These are phyloP conservation scores for Stenogyne calaminthoides DNA, from an alignment of 305 asterid genomes.

Conservation along the genomic window DNA sequence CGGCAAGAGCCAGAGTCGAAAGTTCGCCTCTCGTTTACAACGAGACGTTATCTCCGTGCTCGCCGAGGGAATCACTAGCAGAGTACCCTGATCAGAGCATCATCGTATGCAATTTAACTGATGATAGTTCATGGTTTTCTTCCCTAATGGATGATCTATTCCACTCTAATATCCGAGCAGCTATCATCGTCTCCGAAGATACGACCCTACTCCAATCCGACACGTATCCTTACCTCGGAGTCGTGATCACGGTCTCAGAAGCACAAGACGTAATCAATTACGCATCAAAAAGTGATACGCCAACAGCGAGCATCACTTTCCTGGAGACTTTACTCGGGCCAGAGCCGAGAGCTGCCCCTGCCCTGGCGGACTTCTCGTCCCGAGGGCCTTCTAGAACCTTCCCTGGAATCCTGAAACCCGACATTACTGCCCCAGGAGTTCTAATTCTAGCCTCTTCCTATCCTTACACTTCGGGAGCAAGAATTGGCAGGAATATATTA, in stretches of 20 bases:
- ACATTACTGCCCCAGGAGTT: constrained; percentile 72
- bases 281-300: constrained; percentile 7
- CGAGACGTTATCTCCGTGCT: constrained; percentile 46
- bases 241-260: constrained; percentile 44
- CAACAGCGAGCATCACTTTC: constrained; percentile 52
- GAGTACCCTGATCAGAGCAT: constrained; percentile 32
- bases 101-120: neutral
- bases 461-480: constrained; percentile 32
- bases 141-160: constrained; percentile 29
- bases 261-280: constrained; percentile 34
- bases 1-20: constrained; percentile 40
- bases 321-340: constrained; percentile 53
- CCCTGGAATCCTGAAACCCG: constrained; percentile 60
- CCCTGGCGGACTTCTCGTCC: constrained; percentile 51
- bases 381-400: constrained; percentile 58
- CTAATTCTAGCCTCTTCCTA: constrained; percentile 53
- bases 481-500: constrained; percentile 36
- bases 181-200: constrained; percentile 44
- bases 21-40: constrained; percentile 41
- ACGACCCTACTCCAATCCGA: constrained; percentile 23
- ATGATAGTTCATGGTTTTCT: neutral
- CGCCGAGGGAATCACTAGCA: constrained; percentile 34
- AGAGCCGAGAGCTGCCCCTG: constrained; percentile 61
- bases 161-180: constrained; percentile 39
- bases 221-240: constrained; percentile 45